Evolutionary conservation across 2,329 filamentous ascomycete genomes (phyloP).

Genomic region (Huntiella savannae): DNA sequence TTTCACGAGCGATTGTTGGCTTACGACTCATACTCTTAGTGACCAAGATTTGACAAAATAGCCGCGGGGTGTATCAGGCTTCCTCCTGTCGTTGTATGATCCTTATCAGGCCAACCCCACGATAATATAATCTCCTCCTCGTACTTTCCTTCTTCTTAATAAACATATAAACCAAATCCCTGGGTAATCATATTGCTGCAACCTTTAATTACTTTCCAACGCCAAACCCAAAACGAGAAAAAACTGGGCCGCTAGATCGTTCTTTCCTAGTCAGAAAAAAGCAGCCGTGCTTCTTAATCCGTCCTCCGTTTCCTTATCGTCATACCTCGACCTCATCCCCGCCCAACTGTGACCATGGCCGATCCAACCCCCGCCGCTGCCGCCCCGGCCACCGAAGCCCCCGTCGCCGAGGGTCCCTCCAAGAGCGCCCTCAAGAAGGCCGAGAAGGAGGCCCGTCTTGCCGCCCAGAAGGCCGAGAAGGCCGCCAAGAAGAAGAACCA

Average conservation of each 20-base stretch:
- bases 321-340: background rate
- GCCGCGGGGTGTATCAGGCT: too few species aligned
- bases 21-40: background rate
- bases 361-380: constrained; percentile 12
- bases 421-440: constrained; percentile 49
- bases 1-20: background rate
- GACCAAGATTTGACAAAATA: too few species aligned
- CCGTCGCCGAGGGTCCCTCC: constrained; percentile 23
- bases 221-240: too few species aligned
- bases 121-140: too few species aligned
- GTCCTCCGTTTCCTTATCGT: background rate
- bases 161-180: too few species aligned
- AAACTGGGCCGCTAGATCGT: too few species aligned
- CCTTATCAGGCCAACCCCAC: too few species aligned
- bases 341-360: constrained; percentile 11
- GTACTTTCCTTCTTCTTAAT: too few species aligned
- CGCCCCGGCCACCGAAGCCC: constrained; percentile 15
- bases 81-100: too few species aligned
- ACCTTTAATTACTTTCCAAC: too few species aligned
- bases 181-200: too few species aligned
- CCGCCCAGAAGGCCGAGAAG: constrained; percentile 42
- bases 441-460: constrained; percentile 42
- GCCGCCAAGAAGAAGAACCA: constrained; percentile 37
- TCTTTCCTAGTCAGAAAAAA: background rate
- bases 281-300: background rate